phyloP scores from a whole-genome alignment of 305 asterid species.

The Solanum hybrid region DNA sequence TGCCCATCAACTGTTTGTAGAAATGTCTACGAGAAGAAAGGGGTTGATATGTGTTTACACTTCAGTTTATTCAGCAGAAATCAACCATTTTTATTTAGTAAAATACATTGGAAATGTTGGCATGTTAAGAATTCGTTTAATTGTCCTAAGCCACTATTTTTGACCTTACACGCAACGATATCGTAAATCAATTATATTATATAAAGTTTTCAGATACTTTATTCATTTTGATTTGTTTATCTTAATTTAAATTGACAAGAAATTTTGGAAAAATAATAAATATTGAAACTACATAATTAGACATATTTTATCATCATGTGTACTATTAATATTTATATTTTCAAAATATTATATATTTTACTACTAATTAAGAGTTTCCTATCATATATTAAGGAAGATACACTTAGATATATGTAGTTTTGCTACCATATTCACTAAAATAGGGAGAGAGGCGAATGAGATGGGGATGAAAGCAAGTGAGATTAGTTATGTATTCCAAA shows the following conservation, averaged over 20 bases:
- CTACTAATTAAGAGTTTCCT: too few species aligned
- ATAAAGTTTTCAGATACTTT: too few species aligned
- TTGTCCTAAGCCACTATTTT: not conserved
- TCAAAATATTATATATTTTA: too few species aligned
- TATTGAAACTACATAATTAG: too few species aligned
- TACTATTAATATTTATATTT: too few species aligned
- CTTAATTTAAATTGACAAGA: not conserved
- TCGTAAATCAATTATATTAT: not conserved
- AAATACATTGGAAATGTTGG: not conserved
- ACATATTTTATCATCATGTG: too few species aligned
- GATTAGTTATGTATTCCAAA: not conserved
- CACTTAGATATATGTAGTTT: too few species aligned
- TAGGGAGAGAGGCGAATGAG: not conserved
- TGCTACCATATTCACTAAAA: too few species aligned
- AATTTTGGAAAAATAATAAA: not conserved
- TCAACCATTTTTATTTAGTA: not conserved
- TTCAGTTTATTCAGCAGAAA: not conserved
- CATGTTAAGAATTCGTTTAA: not conserved
- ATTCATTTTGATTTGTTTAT: too few species aligned
- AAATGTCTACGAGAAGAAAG: slow-evolving; percentile 9
- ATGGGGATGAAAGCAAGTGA: not conserved
- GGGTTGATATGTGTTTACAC: not conserved
- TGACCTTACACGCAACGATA: not conserved
- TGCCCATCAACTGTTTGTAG: slow-evolving; percentile 17
- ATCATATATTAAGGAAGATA: too few species aligned